Base-by-base conservation (phyloP, 164 flowering plant genomes). In the Piper betle region DNA sequence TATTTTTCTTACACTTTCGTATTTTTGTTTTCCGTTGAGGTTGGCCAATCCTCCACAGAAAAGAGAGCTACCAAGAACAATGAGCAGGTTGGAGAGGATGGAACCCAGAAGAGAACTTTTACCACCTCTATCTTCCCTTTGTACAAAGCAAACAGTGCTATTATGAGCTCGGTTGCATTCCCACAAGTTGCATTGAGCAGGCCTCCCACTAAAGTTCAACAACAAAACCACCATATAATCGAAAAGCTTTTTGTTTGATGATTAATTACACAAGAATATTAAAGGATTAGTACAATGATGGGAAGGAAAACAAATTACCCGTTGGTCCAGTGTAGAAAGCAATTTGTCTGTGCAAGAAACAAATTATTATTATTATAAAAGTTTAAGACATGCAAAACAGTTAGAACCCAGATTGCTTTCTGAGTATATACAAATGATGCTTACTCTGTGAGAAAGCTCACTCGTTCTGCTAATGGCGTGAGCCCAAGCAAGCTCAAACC, bases 371-470 rank as follows among this genome's bases (percentile, higher is more conserved):
- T 2, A 46, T 9, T 10, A 12, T 46, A 15, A 2, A 9, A 6
- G 50, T 25, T 25, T 25, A 25, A 25, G 33, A 25, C 33, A 25
- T 25, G 33, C 33, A 25, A 25, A 25, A 25, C 33, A 25, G 33
- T 25, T 25, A 25, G 33, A 25, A 25, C 33, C 33, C 33, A 25
- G 33, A 25, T 25, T 25, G 33, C 33, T 25, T 25, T 25, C 33
- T 25, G 33, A 25, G 33, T 25, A 25, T 25, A 25, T 0, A 25
- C 33, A 25, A 4, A 5, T 15, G 3, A 46, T 20, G 12, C 94
- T 78, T 75, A 93, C 99, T 93, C 99, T 17, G 99, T 93, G 33
- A 93, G 71, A 63, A 93, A 93, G 80, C 97, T 90, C 67, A 93
- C 69, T 16, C 99, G 82, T 72, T 93, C 99, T 0, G 99, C 97